Evolutionary conservation across 495 filamentous ascomycete genomes (phyloP).

Genomic region (Aspergillus carlsbadensis): DNA sequence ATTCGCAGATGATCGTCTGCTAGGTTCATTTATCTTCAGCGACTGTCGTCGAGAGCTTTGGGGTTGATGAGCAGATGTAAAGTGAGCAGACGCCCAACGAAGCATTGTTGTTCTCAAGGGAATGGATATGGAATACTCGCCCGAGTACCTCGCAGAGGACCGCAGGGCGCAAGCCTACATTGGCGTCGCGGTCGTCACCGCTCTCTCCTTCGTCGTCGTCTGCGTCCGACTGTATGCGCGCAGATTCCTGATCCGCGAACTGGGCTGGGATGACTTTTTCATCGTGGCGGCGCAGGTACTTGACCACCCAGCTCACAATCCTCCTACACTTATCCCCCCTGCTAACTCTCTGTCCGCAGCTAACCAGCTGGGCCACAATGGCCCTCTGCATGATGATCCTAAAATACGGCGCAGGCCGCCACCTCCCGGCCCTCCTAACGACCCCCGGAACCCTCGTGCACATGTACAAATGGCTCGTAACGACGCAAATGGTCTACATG

Average conservation of each 20-base stretch:
- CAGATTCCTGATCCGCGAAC: background rate
- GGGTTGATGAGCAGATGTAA: too few species aligned
- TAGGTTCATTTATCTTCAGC: too few species aligned
- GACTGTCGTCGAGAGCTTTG: too few species aligned
- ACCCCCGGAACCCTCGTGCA: background rate
- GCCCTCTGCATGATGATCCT: background rate
- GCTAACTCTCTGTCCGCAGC: background rate
- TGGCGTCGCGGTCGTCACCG: constrained; percentile 2
- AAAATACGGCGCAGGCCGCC: background rate
- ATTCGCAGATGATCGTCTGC: too few species aligned
- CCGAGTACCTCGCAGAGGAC: constrained; percentile 7
- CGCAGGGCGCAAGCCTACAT: background rate
- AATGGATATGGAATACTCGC: background rate
- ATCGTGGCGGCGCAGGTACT: constrained; percentile 1
- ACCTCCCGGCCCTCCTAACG: background rate
- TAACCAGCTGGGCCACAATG: background rate
- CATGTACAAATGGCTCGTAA: constrained; percentile 12
- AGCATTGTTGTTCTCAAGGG: too few species aligned
- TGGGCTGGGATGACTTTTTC: constrained; percentile 7
- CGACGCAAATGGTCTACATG: constrained; percentile 20
- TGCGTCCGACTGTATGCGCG: constrained; percentile 5
- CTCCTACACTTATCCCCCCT: too few species aligned
- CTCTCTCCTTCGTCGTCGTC: background rate
- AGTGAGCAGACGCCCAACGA: too few species aligned
- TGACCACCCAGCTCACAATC: too few species aligned